phyloP scores from a whole-genome alignment of 2,329 filamentous ascomycete species.

The Paraconiothyrium sp. region DNA sequence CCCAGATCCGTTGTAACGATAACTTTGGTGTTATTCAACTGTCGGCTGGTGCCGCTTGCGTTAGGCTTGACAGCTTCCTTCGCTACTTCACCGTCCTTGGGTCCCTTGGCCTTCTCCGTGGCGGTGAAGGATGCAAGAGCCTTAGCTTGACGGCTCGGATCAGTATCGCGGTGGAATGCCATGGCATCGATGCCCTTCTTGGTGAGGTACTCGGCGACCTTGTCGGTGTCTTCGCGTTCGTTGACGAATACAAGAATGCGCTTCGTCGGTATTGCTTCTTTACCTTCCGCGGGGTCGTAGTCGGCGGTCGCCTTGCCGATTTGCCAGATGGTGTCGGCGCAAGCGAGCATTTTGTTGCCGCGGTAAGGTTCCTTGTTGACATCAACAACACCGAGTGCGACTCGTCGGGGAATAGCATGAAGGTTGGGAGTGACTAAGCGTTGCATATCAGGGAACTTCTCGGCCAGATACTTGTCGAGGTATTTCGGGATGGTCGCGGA shows the following conservation, averaged over 20 bases:
- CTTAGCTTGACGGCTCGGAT: conserved; percentile 78
- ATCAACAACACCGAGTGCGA: conserved; percentile 93
- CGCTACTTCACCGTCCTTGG: conserved; percentile 19
- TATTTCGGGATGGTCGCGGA: conserved; percentile 94
- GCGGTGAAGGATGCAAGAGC: conserved; percentile 75
- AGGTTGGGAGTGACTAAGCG: conserved; percentile 94
- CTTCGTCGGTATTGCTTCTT: conserved; percentile 73
- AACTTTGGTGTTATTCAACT: conserved; percentile 82
- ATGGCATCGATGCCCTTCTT: conserved; percentile 89
- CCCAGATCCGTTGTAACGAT: conserved; percentile 94
- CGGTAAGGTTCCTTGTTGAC: conserved; percentile 91
- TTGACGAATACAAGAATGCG: conserved; percentile 96
- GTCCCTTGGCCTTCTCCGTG: conserved; percentile 27
- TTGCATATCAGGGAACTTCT: conserved; percentile 81
- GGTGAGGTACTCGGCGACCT: conserved; percentile 80
- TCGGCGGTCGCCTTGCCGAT: conserved; percentile 79
- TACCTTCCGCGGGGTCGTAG: conserved; percentile 52
- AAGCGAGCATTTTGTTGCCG: conserved; percentile 91
- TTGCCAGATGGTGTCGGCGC: conserved; percentile 92
- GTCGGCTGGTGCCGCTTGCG: conserved; percentile 42
- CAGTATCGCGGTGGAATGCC: conserved; percentile 84
- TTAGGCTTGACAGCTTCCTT: conserved; percentile 6
- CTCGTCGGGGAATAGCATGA: conserved; percentile 92
- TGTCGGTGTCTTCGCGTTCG: conserved; percentile 86
- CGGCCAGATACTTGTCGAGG: conserved; percentile 84